Conservation (phyloP, 2,329 filamentous ascomycete species). For the Purpureocillium lavendulum region DNA sequence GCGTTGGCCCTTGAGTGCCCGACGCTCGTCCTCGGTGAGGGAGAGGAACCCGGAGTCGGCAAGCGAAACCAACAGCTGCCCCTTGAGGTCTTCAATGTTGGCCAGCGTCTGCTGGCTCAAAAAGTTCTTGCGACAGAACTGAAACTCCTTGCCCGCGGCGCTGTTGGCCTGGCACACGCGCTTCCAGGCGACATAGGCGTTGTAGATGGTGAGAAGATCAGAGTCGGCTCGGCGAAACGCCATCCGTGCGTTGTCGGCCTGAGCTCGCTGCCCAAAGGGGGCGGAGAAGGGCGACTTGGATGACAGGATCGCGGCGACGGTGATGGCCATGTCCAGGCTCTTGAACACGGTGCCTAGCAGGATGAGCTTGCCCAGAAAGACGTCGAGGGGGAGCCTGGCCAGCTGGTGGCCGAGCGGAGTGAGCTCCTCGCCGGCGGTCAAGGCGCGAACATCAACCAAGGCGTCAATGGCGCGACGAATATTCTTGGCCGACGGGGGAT, state of each 20-base stretch:
- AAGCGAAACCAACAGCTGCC: conserved; percentile 76
- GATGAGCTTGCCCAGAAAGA: conserved; percentile 90
- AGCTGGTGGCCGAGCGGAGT: conserved; percentile 82
- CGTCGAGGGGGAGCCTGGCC: conserved; percentile 82
- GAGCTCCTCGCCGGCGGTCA: conserved; percentile 73
- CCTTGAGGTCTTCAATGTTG: conserved; percentile 94
- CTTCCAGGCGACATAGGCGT: conserved; percentile 87
- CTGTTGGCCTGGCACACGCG: conserved; percentile 62
- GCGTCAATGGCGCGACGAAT: conserved; percentile 89
- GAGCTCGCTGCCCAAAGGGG: conserved; percentile 72
- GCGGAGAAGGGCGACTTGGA: conserved; percentile 91
- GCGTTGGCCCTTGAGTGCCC: conserved; percentile 58
- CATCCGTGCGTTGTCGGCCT: conserved; percentile 71
- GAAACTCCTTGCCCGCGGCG: conserved; percentile 61
- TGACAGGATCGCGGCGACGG: conserved; percentile 84
- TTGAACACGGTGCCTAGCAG: conserved; percentile 79
- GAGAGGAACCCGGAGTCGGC: conserved; percentile 78
- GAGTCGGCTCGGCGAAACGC: conserved; percentile 82
- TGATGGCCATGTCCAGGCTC: conserved; percentile 85
- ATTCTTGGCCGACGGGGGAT: conserved; percentile 85
- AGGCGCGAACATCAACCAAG: conserved; percentile 82
- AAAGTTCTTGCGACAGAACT: conserved; percentile 93
- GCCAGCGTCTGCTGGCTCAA: conserved; percentile 79
- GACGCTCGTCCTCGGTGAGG: conserved; percentile 65
- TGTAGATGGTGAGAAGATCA: conserved; percentile 86